These are phyloP conservation scores for Diaporthe nobilis DNA, from an alignment of 2,329 filamentous ascomycete genomes.

Conservation along the genomic window DNA sequence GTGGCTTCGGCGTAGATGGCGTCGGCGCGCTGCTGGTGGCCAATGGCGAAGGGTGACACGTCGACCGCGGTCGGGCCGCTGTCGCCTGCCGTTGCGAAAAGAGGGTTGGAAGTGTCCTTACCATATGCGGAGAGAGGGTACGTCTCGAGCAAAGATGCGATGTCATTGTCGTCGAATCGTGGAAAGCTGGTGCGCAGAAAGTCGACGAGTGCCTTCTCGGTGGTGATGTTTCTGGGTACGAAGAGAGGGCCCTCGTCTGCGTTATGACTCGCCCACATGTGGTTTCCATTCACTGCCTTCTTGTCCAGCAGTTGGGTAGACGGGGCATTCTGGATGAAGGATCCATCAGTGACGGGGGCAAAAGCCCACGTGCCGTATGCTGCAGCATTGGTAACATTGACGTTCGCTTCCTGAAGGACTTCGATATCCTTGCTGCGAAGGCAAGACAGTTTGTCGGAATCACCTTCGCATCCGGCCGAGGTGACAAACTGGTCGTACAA, in stretches of 20 bases:
- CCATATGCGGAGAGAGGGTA: conserved; percentile 12
- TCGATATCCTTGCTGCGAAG: conserved; percentile 1
- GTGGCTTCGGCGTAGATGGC: conserved; percentile 8
- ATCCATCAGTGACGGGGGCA: neutral
- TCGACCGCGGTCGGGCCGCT: conserved; percentile 12
- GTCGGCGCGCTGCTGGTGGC: neutral
- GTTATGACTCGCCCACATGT: conserved; percentile 8
- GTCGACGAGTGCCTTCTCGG: neutral
- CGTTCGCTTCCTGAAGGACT: conserved; percentile 1
- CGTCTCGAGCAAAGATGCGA: conserved; percentile 12
- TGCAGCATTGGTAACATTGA: conserved; percentile 13
- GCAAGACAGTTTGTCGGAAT: conserved; percentile 6
- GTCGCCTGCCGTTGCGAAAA: conserved; percentile 16
- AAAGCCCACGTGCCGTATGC: conserved; percentile 12
- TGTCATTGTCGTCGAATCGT: neutral
- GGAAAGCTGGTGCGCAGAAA: neutral
- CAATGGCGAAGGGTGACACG: conserved; percentile 15
- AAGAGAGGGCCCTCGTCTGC: conserved; percentile 15
- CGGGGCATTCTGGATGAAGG: neutral
- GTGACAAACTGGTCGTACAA: conserved; percentile 3
- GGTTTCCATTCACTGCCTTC: conserved; percentile 2
- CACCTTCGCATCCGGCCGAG: neutral
- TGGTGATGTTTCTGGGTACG: conserved; percentile 5
- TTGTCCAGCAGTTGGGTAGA: neutral
- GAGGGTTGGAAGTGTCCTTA: neutral